Evolutionary conservation across 73 alveolate species (phyloP).

Genomic region (Halteria grandinella): DNA sequence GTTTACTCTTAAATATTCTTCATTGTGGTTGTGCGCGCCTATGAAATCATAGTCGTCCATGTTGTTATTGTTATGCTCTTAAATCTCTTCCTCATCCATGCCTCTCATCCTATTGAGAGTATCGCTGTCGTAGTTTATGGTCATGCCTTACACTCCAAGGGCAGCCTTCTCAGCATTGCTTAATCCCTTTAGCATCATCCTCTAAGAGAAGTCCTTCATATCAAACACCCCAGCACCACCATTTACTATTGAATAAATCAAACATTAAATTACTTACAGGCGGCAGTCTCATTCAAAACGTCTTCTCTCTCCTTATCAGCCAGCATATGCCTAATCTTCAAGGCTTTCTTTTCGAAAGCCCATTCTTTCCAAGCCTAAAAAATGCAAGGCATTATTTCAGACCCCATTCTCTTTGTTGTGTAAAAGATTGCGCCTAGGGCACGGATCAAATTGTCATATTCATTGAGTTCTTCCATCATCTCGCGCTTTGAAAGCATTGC

Average conservation of each 20-base stretch:
- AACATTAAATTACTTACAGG: too few relatives aligned
- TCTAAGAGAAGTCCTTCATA: background rate
- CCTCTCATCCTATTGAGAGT: slow-evolving; percentile 10
- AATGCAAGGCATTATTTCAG: slow-evolving; percentile 28
- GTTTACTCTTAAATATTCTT: too few relatives aligned
- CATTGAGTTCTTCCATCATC: slow-evolving; percentile 36
- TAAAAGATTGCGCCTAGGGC: slow-evolving; percentile 50
- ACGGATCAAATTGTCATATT: slow-evolving; percentile 32
- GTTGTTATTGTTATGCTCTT: background rate
- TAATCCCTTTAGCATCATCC: background rate
- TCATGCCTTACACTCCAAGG: slow-evolving; percentile 28
- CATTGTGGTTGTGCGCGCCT: too few relatives aligned
- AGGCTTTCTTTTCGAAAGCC: slow-evolving; percentile 38
- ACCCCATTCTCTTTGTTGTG: slow-evolving; percentile 25
- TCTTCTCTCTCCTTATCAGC: too few relatives aligned
- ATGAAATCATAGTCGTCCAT: too few relatives aligned
- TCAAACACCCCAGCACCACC: too few relatives aligned
- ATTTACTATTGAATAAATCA: too few relatives aligned
- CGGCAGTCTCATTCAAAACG: too few relatives aligned
- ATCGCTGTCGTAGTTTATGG: slow-evolving; percentile 19
- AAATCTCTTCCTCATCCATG: slow-evolving; percentile 10
- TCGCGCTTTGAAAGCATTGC: slow-evolving; percentile 13
- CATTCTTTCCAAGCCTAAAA: slow-evolving; percentile 50
- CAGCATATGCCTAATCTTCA: slow-evolving; percentile 5
- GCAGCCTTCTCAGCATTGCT: slow-evolving; percentile 7